Evolutionary conservation across 306 rosid species (phyloP).

Genomic region (Casuarina equisetifolia): DNA sequence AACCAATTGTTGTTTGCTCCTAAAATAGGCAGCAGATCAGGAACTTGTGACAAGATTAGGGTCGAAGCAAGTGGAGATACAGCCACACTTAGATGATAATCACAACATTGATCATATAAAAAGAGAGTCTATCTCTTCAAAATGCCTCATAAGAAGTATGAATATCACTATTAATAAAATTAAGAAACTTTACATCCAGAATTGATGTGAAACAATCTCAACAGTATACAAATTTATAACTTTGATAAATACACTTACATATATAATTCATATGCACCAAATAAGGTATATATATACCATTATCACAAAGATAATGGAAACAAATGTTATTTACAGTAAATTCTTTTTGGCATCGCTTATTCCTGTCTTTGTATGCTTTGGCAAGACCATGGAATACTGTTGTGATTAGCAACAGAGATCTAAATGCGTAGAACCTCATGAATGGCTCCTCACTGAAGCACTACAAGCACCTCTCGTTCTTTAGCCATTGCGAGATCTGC

Average conservation of each 20-base stretch:
- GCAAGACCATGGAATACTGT: conserved; percentile 30
- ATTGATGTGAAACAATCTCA: too few relatives aligned
- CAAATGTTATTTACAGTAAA: background rate
- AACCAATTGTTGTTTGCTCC: too few relatives aligned
- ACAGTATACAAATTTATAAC: background rate
- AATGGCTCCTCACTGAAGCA: conserved; percentile 76
- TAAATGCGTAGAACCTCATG: conserved; percentile 77
- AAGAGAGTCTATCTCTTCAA: too few relatives aligned
- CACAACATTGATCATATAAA: too few relatives aligned
- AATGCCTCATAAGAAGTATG: too few relatives aligned
- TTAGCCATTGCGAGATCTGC: conserved; percentile 39
- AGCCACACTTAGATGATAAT: too few relatives aligned
- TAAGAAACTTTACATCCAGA: too few relatives aligned
- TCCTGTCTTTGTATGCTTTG: conserved; percentile 10
- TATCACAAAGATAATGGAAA: background rate
- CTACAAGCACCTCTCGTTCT: conserved; percentile 54
- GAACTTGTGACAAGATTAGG: too few relatives aligned
- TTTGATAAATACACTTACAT: background rate
- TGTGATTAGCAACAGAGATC: conserved; percentile 45
- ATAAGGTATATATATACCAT: background rate
- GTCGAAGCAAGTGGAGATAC: too few relatives aligned
- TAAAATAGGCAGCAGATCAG: fast-evolving
- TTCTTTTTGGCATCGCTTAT: background rate
- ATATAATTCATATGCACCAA: background rate
- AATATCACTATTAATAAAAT: too few relatives aligned